Evolutionary conservation across 2,329 filamentous ascomycete genomes (phyloP).

Genomic region (Penicillium sp.): DNA sequence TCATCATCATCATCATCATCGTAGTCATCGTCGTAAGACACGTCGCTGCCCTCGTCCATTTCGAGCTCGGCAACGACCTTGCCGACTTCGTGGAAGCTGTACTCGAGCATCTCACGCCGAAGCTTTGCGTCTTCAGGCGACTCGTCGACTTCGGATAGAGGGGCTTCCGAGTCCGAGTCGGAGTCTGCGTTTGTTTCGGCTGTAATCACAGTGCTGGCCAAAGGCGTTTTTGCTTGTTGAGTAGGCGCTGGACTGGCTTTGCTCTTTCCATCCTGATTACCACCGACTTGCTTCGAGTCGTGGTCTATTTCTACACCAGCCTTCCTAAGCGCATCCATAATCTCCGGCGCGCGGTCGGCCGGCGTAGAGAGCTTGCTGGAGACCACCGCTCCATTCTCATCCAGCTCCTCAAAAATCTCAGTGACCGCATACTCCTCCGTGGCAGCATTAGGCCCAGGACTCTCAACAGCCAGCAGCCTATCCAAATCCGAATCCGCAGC

Average conservation of each 20-base stretch:
- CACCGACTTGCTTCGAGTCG: not conserved
- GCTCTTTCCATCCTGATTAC: not conserved
- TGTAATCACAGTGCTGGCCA: not conserved
- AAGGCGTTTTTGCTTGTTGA: not conserved
- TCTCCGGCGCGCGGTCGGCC: conserved; percentile 61
- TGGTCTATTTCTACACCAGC: conserved; percentile 54
- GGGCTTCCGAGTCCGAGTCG: conserved; percentile 24
- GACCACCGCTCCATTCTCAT: conserved; percentile 83
- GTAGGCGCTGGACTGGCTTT: not conserved
- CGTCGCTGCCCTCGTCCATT: conserved; percentile 62
- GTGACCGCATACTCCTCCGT: conserved; percentile 70
- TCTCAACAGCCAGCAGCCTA: conserved; percentile 56
- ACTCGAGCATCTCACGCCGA: conserved; percentile 84
- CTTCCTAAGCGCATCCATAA: conserved; percentile 70
- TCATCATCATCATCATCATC: conserved; percentile 52
- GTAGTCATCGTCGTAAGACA: conserved; percentile 52
- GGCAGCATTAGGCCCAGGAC: conserved; percentile 48
- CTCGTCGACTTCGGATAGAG: conserved; percentile 69
- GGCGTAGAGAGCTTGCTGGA: conserved; percentile 64
- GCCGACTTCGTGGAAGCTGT: conserved; percentile 82
- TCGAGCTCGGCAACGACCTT: conserved; percentile 89
- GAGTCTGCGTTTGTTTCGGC: conserved; percentile 11
- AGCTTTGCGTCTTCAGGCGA: conserved; percentile 73
- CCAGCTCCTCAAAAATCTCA: conserved; percentile 88
- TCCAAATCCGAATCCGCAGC: conserved; percentile 63